phyloP scores from a whole-genome alignment of 2,329 filamentous ascomycete species.

The Ascochyta koolunga region DNA sequence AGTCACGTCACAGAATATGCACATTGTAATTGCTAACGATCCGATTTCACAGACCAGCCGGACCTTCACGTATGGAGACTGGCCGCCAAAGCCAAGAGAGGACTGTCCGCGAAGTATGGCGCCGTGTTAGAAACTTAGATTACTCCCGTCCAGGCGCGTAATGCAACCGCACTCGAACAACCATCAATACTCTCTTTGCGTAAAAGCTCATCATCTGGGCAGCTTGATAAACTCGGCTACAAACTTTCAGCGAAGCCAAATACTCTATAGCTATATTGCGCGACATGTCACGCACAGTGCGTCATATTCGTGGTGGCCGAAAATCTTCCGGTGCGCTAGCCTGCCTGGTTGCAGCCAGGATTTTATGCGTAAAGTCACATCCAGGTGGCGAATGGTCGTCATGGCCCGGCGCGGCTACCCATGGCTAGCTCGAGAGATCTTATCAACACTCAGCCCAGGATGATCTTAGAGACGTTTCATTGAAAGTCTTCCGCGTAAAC shows the following conservation, averaged over 20 bases:
- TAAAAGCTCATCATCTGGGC: not conserved
- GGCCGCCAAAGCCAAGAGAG: constrained; percentile 72
- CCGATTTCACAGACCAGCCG: constrained; percentile 62
- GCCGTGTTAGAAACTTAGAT: constrained; percentile 68
- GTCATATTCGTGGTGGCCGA: not conserved
- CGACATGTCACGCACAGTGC: not conserved
- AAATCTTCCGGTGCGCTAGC: constrained; percentile 2
- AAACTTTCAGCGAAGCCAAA: not conserved
- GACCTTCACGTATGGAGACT: constrained; percentile 65
- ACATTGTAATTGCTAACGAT: not conserved
- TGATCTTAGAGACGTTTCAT: constrained; percentile 12
- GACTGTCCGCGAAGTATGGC: constrained; percentile 75
- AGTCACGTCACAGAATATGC: constrained; percentile 13
- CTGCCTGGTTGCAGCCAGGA: constrained; percentile 4
- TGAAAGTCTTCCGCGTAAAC: constrained; percentile 12
- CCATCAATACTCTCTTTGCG: constrained; percentile 35
- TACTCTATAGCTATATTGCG: not conserved
- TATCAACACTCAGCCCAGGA: constrained; percentile 9
- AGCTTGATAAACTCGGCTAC: not conserved
- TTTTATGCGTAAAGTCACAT: constrained; percentile 14
- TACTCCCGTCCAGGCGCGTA: constrained; percentile 69
- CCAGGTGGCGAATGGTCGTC: constrained; percentile 18
- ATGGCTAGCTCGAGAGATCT: constrained; percentile 14
- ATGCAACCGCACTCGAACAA: constrained; percentile 15
- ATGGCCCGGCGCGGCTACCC: constrained; percentile 15